phyloP scores from a whole-genome alignment of 805 yeast species.

The Kregervanrija delftensis region DNA sequence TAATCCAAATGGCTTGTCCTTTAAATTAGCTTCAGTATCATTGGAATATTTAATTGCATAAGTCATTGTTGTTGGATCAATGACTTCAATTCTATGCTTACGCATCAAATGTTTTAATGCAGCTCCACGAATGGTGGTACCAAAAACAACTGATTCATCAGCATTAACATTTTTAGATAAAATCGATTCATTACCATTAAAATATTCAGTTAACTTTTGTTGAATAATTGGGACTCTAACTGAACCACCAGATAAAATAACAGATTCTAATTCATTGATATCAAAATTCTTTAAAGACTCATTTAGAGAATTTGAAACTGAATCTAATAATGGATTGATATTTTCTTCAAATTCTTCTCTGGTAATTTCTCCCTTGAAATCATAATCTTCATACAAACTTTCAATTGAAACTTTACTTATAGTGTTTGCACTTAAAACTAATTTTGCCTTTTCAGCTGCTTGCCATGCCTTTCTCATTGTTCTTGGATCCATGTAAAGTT shows the following conservation, averaged over 20 bases:
- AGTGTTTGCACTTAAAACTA: conserved; percentile 77
- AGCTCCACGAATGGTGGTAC: conserved; percentile 81
- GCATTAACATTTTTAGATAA: conserved; percentile 80
- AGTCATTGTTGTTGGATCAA: conserved; percentile 5
- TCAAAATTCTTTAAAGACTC: conserved; percentile 36
- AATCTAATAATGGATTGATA: conserved; percentile 35
- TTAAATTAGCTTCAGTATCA: not conserved
- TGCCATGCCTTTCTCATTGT: conserved; percentile 65
- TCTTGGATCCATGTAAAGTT: conserved; percentile 41
- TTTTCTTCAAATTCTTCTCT: conserved; percentile 76
- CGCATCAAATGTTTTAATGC: conserved; percentile 62
- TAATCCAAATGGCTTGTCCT: not conserved
- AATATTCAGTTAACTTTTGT: conserved; percentile 42
- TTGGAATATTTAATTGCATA: conserved; percentile 4
- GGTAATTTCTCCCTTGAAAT: conserved; percentile 58
- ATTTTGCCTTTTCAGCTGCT: conserved; percentile 84
- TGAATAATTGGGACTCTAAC: conserved; percentile 87
- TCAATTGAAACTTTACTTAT: conserved; percentile 79
- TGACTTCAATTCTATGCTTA: conserved; percentile 42
- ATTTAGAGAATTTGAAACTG: conserved; percentile 48
- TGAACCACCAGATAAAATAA: conserved; percentile 85
- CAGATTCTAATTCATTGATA: conserved; percentile 33
- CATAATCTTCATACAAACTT: conserved; percentile 63
- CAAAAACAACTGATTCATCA: conserved; percentile 90
- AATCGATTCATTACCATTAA: conserved; percentile 50